Conservation (phyloP, 116 monocot species). For the Cymodocea nodosa region DNA sequence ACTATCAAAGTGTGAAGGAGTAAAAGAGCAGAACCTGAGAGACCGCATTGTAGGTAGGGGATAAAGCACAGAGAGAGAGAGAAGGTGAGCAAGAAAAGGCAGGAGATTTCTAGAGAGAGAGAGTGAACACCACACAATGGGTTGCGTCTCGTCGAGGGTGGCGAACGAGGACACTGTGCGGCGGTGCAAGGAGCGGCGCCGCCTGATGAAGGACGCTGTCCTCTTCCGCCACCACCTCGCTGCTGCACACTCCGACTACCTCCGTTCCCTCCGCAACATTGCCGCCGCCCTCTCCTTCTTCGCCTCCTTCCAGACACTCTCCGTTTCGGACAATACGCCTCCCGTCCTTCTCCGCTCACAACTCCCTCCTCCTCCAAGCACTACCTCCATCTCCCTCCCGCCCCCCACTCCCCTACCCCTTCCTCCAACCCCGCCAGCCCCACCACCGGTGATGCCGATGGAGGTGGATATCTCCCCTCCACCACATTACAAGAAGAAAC, state of each 20-base stretch:
- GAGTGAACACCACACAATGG: conserved; percentile 19
- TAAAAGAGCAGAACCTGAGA: too few species aligned
- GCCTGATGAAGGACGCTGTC: conserved; percentile 63
- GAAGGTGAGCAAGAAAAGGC: too few species aligned
- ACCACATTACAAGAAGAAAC: conserved; percentile 3
- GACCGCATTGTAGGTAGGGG: too few species aligned
- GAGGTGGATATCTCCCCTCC: conserved; percentile 1
- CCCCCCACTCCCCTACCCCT: conserved; percentile 19
- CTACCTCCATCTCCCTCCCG: conserved; percentile 12
- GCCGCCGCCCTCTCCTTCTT: conserved; percentile 63
- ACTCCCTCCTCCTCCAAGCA: background rate
- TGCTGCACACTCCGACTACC: conserved; percentile 77
- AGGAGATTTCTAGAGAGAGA: too few species aligned
- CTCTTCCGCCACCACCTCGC: conserved; percentile 61
- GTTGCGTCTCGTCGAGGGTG: conserved; percentile 59
- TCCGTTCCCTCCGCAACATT: conserved; percentile 51
- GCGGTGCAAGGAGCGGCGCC: conserved; percentile 76
- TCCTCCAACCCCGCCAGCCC: conserved; percentile 12
- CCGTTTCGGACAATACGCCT: conserved; percentile 52
- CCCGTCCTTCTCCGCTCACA: conserved; percentile 28
- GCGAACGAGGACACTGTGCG: conserved; percentile 67
- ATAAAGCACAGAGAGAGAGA: too few species aligned
- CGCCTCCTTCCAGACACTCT: conserved; percentile 55
- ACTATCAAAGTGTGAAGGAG: too few species aligned
- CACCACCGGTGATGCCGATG: background rate